Evolutionary conservation across 192 early-diverging fungal species (phyloP).

Genomic region (Powellomyces hirtus): DNA sequence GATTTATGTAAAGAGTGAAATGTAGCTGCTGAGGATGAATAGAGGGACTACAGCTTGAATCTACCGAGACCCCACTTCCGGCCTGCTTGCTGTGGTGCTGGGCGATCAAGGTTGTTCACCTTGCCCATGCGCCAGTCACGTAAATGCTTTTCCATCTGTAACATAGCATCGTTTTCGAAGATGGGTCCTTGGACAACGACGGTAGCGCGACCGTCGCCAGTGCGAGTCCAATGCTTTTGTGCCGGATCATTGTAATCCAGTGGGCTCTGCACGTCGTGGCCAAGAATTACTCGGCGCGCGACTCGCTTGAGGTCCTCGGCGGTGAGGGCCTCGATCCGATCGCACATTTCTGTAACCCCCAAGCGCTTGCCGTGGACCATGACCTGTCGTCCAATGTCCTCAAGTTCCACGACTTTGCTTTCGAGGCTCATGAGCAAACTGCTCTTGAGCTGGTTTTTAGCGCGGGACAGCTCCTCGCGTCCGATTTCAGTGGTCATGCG

Average conservation of each 20-base stretch:
- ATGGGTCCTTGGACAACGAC: slow-evolving; percentile 43
- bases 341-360: slow-evolving; percentile 72
- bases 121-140: slow-evolving; percentile 19
- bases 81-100: background rate
- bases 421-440: slow-evolving; percentile 94
- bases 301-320: slow-evolving; percentile 75
- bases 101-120: background rate
- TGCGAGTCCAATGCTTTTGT: slow-evolving; percentile 27
- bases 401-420: slow-evolving; percentile 87
- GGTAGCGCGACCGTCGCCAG: slow-evolving; percentile 33
- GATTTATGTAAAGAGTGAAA: background rate
- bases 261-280: slow-evolving; percentile 43
- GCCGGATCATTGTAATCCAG: slow-evolving; percentile 31
- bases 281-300: slow-evolving; percentile 66
- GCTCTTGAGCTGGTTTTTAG: slow-evolving; percentile 95
- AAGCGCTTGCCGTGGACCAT: slow-evolving; percentile 71
- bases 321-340: slow-evolving; percentile 75
- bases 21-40: too few relatives aligned
- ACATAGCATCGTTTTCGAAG: slow-evolving; percentile 19
- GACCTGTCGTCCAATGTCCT: slow-evolving; percentile 90
- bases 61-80: slow-evolving; percentile 23
- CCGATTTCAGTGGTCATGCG: slow-evolving; percentile 56
- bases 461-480: slow-evolving; percentile 68
- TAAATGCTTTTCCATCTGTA: slow-evolving; percentile 19
- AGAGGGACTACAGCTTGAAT: slow-evolving; percentile 19